phyloP scores from a whole-genome alignment of 2,329 filamentous ascomycete species.

The Clonostachys rhizophaga region DNA sequence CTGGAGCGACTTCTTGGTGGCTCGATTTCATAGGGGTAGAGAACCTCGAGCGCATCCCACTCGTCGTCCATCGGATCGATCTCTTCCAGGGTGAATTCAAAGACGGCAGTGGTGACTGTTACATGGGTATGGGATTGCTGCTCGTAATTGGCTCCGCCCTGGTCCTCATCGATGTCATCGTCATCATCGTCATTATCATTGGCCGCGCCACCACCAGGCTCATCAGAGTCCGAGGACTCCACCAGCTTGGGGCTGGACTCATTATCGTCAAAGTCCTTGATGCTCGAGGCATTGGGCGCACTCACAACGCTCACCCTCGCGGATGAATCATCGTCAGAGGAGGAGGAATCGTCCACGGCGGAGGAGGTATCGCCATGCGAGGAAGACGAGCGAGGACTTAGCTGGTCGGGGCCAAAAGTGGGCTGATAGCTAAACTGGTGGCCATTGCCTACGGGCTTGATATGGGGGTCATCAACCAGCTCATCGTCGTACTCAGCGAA shows the following conservation, averaged over 20 bases:
- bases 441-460: conserved; percentile 33
- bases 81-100: conserved; percentile 3
- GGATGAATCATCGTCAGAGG: conserved; percentile 17
- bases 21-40: conserved; percentile 41
- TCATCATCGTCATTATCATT: conserved; percentile 9
- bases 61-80: conserved; percentile 40
- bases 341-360: conserved; percentile 11
- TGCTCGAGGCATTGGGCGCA: conserved; percentile 10
- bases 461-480: conserved; percentile 28
- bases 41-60: conserved; percentile 31
- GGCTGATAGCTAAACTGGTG: conserved; percentile 36
- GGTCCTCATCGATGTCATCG: conserved; percentile 10
- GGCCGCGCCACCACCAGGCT: neutral
- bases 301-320: conserved; percentile 18
- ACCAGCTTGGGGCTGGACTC: conserved; percentile 1
- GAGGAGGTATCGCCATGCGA: conserved; percentile 11
- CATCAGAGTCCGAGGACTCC: neutral
- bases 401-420: conserved; percentile 21
- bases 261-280: neutral
- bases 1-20: conserved; percentile 34
- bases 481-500: conserved; percentile 21
- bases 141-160: neutral
- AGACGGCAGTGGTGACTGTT: conserved; percentile 1
- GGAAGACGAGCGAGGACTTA: conserved; percentile 28
- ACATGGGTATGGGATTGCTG: conserved; percentile 2